These are phyloP conservation scores for Dactylella cylindrospora DNA, from an alignment of 2,329 filamentous ascomycete genomes.

Conservation along the genomic window DNA sequence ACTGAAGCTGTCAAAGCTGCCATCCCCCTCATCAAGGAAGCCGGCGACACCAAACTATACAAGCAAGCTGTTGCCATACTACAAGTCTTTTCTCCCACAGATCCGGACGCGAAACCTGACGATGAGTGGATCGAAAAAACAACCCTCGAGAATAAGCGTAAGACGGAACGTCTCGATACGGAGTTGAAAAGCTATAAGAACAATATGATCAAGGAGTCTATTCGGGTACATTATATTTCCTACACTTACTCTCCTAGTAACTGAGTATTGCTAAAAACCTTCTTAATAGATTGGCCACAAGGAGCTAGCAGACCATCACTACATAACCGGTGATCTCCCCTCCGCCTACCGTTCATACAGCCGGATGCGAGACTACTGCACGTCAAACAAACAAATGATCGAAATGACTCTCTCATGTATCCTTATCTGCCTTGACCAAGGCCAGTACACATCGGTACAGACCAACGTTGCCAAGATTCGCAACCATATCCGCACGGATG, in stretches of 20 bases:
- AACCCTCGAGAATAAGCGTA: slow-evolving; percentile 64
- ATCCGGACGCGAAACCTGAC: slow-evolving; percentile 69
- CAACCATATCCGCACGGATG: slow-evolving; percentile 54
- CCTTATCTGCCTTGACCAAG: slow-evolving; percentile 71
- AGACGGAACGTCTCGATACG: slow-evolving; percentile 74
- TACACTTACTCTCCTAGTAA: background rate
- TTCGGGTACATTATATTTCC: slow-evolving; percentile 63
- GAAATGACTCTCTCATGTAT: slow-evolving; percentile 80
- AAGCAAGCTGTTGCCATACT: slow-evolving; percentile 68
- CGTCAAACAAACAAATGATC: slow-evolving; percentile 75
- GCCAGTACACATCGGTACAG: slow-evolving; percentile 72
- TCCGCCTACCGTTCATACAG: slow-evolving; percentile 75
- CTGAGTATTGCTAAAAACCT: background rate
- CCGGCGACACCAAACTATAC: slow-evolving; percentile 73
- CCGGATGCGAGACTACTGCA: slow-evolving; percentile 89
- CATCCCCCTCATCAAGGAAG: slow-evolving; percentile 71
- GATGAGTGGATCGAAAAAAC: slow-evolving; percentile 69
- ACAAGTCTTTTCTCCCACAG: slow-evolving; percentile 63
- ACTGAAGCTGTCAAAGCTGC: slow-evolving; percentile 79
- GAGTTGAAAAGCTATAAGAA: slow-evolving; percentile 94
- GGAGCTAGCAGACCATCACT: slow-evolving; percentile 81
- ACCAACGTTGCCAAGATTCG: slow-evolving; percentile 68
- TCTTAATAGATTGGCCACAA: slow-evolving; percentile 80
- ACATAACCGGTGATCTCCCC: slow-evolving; percentile 71
- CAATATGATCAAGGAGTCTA: slow-evolving; percentile 95